Conservation (phyloP, 2,329 filamentous ascomycete species). For the Ophiostoma triangulosporum region DNA sequence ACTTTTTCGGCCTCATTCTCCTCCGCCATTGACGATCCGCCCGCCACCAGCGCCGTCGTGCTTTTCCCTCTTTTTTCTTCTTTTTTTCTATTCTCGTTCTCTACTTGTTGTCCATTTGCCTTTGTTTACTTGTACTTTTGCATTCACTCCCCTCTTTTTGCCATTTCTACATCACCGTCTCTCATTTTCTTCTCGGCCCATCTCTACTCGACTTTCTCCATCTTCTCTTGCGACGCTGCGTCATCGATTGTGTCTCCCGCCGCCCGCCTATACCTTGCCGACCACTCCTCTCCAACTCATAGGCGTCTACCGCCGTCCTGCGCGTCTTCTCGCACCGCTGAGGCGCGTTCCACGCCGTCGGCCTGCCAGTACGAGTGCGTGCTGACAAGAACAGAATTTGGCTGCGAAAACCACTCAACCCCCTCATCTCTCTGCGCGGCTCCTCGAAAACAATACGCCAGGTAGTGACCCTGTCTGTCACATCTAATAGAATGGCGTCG, state of each 20-base stretch:
- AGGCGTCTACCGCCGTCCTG: background rate
- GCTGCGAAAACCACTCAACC: background rate
- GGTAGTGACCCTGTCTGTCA: background rate
- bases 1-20: background rate
- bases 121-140: background rate
- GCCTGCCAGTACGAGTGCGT: slow-evolving; percentile 9
- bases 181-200: background rate
- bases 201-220: background rate
- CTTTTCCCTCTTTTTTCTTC: background rate
- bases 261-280: background rate
- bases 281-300: background rate
- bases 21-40: background rate
- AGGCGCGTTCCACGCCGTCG: slow-evolving; percentile 9
- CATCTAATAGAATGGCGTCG: background rate
- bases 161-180: too few relatives aligned
- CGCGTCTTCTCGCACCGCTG: background rate
- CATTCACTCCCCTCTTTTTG: background rate
- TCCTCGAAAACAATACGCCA: background rate
- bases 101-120: background rate
- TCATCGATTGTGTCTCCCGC: background rate
- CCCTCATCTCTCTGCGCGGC: background rate
- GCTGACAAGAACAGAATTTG: background rate
- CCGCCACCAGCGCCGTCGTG: background rate
- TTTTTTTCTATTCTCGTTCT: too few relatives aligned
- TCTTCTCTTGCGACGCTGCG: background rate